Percentiles rank a stretch among this genome's conserved stretches.
Evolutionary conservation across 371 early-diverging fungal genomes (phyloP).

Genomic region (Mortierella sp.): DNA sequence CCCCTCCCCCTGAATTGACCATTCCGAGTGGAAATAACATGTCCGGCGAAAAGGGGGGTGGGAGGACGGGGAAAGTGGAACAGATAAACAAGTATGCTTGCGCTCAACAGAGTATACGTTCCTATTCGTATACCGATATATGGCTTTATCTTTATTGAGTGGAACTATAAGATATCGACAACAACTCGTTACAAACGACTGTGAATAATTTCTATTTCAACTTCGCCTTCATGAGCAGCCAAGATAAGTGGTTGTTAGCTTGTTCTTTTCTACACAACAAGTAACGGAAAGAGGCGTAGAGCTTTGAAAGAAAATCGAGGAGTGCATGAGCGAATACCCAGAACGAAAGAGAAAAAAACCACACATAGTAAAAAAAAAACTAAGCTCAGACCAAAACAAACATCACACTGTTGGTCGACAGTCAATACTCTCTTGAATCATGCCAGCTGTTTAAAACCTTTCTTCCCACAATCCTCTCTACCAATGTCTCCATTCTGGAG

Average conservation of each 20-base stretch:
- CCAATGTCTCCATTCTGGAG: not conserved
- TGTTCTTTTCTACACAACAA: too few species aligned
- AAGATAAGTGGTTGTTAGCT: too few species aligned
- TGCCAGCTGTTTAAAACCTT: too few species aligned
- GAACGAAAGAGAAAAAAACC: conserved; percentile 1
- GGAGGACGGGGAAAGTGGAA: not conserved
- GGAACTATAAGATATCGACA: too few species aligned
- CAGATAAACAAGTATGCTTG: not conserved
- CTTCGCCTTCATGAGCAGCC: too few species aligned
- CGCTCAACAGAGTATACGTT: not conserved
- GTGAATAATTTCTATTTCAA: too few species aligned
- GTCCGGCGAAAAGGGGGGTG: not conserved
- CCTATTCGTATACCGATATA: too few species aligned
- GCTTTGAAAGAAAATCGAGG: not conserved
- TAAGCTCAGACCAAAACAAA: not conserved
- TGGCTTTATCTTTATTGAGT: too few species aligned
- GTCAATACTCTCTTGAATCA: not conserved
- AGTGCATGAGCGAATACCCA: not conserved
- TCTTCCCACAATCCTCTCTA: not conserved
- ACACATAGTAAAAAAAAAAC: not conserved
- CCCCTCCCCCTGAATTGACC: not conserved
- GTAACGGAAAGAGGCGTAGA: not conserved
- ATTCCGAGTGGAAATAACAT: not conserved
- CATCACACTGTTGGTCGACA: not conserved
- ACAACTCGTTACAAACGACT: too few species aligned